Evolutionary conservation across 2,329 filamentous ascomycete species (phyloP).

Genomic region (Microcyclospora pomicola): DNA sequence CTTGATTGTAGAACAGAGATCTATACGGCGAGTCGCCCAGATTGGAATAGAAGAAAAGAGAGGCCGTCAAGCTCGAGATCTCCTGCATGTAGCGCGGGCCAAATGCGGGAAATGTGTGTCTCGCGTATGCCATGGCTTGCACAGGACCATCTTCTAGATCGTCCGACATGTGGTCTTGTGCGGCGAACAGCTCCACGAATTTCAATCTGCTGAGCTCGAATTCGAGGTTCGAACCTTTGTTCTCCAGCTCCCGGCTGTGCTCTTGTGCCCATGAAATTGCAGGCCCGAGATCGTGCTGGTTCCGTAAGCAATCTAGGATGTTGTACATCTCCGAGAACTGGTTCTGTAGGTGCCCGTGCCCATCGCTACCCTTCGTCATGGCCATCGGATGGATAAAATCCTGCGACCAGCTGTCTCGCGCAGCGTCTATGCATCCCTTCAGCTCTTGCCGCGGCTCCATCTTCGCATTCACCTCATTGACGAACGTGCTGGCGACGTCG

Average conservation of each 20-base stretch:
- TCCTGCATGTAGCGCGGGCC: conserved; percentile 61
- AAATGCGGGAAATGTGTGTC: conserved; percentile 60
- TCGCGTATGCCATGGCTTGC: conserved; percentile 63
- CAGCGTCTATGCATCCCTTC: conserved; percentile 6
- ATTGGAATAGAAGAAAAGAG: conserved; percentile 67
- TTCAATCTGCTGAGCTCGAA: conserved; percentile 87
- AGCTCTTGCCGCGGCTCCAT: conserved; percentile 4
- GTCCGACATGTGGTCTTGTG: conserved; percentile 26
- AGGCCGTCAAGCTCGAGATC: conserved; percentile 66
- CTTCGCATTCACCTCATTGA: conserved; percentile 48
- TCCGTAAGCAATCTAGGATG: conserved; percentile 66
- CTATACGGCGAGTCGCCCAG: conserved; percentile 64
- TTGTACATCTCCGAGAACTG: conserved; percentile 84
- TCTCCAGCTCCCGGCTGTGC: conserved; percentile 59
- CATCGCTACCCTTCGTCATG: neutral
- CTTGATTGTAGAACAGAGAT: conserved; percentile 59
- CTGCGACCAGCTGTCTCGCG: conserved; percentile 5
- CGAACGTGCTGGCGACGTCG: conserved; percentile 70
- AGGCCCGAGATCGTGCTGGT: conserved; percentile 56
- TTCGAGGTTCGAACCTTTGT: conserved; percentile 79
- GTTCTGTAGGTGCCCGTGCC: conserved; percentile 46
- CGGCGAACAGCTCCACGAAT: conserved; percentile 76
- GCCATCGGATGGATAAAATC: conserved; percentile 3
- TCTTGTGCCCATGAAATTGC: conserved; percentile 76
- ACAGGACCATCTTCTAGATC: conserved; percentile 39